Evolutionary conservation across 495 filamentous ascomycete species (phyloP), one percentile per base, ranked within the genome.

Genomic region (Aspergillus wentii): DNA sequence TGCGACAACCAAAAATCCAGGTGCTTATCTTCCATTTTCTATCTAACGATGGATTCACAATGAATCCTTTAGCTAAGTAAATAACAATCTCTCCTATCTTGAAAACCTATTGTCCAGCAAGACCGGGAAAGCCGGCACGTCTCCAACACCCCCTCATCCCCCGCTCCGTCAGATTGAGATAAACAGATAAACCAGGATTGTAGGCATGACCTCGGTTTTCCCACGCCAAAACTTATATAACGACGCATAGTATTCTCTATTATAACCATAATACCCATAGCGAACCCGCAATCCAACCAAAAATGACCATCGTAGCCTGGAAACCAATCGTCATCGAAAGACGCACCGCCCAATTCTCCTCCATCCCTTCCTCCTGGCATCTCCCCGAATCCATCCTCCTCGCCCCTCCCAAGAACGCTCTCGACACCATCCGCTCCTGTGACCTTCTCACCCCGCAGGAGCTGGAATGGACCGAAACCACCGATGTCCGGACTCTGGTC

Each of bases 401-500:
- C 23, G 4, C 33, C 5, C 3, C 50, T 34, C 14, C 35, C 45
- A 31, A 36, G 33, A 9, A 31, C 31, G 17, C 54, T 25, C 13
- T 59, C 4, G 28, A 49, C 4, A 37, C 32, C n/a, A 58, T 62
- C 39, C 54, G 30, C 0, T 28, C 40, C 20, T 38, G 60, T 22
- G 28, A 40, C 18, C 47, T 75, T 6, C 66, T 83, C 3, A 64
- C 71, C 0, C 33, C 56, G 8, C 46, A 61, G 4, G 74, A 78
- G 31, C 48, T 76, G 3, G 36, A 63, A 17, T 74, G 78, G 32
- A 80, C 75, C 2, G 73, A 76, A 38, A 61, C 58, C 21, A 36
- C 62, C 0, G 58, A 64, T 31, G 53, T 71, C 10, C 58, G 64
- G 15, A 44, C 56, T 2, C 64, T 80, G 0, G 43, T 75, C 2